Conservation (phyloP, 2,329 filamentous ascomycete genomes). For the Tolypocladium guangdongense region DNA sequence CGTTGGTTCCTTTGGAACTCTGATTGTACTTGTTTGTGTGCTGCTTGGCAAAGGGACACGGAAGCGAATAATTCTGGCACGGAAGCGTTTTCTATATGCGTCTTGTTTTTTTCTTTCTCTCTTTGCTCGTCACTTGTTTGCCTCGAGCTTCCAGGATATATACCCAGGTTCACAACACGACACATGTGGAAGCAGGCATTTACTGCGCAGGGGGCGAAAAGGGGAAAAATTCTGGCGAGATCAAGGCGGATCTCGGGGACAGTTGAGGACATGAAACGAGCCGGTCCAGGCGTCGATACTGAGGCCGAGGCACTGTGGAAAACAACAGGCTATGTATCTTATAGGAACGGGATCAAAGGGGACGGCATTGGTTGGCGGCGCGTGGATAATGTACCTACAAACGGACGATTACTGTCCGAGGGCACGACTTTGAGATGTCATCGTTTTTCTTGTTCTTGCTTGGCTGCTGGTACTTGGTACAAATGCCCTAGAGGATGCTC, state of each 20-base stretch:
- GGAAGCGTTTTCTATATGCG: slow-evolving; percentile 1
- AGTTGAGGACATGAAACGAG: neutral
- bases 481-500: no score
- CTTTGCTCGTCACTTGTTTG: slow-evolving; percentile 2
- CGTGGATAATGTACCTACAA: neutral
- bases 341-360: neutral
- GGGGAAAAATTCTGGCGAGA: neutral
- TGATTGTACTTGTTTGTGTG: neutral
- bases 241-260: neutral
- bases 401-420: neutral
- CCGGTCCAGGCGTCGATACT: neutral
- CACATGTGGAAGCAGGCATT: slow-evolving; percentile 1
- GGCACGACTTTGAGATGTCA: neutral
- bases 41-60: neutral
- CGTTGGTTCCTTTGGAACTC: neutral
- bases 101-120: slow-evolving; percentile 3
- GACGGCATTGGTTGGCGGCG: neutral
- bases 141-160: slow-evolving; percentile 16
- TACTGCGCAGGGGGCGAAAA: neutral
- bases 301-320: neutral
- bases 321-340: neutral
- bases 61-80: neutral
- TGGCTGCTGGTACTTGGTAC: neutral
- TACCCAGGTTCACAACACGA: slow-evolving; percentile 11
- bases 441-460: neutral